Base-by-base conservation (phyloP, 2,329 filamentous ascomycete species). In the Xylaria sp. region DNA sequence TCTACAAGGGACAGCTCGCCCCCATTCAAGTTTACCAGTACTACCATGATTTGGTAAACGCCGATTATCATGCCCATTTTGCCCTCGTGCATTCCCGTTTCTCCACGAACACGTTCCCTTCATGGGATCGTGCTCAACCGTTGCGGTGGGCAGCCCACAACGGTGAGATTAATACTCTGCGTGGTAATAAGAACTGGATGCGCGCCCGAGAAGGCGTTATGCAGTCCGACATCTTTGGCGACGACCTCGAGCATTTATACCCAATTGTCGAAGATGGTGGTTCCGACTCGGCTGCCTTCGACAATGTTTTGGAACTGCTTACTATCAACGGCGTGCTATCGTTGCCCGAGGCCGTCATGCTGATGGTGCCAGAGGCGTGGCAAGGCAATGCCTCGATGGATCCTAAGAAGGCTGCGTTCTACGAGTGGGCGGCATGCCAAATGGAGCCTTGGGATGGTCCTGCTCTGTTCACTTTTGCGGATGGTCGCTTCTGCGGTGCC, bases 181-280 rank as follows among this genome's bases (percentile, higher is more conserved):
- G 93, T 71, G 93, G 93, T 57, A 97, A 97, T 80, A 97, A 97
- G 83, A 97, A 97, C 77, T 97, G 93, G 93, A 97, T 97, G 93
- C 89, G 92, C 65, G 93, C 93, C 59, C 88, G 93, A 69, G 93
- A 97, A 77, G 93, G 93, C 74, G 87, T 96, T 61, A 90, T 97
- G 83, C 90, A 91, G 71, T 97, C 93, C 1, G 87, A 92, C 62
- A 81, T 96, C 50, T 97, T 97, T 71, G 91, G 91, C 60, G 91
- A 96, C 22, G 92, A 97, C 68, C 86, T 97, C 16, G 92, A 97
- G 74, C 77, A 82, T 66, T 84, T 97, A 52, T 97, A 96, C 72
- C 93, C 93, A 20, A 92, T 97, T 65, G 91, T 97, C 49, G 93
- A 97, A 75, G 92, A 97, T 69, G 93, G 93, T 65, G 93, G 93